Percentiles rank a stretch among this genome's conserved stretches.
Conservation (phyloP, 208 protist species). For the Trypanosoma caninum region DNA sequence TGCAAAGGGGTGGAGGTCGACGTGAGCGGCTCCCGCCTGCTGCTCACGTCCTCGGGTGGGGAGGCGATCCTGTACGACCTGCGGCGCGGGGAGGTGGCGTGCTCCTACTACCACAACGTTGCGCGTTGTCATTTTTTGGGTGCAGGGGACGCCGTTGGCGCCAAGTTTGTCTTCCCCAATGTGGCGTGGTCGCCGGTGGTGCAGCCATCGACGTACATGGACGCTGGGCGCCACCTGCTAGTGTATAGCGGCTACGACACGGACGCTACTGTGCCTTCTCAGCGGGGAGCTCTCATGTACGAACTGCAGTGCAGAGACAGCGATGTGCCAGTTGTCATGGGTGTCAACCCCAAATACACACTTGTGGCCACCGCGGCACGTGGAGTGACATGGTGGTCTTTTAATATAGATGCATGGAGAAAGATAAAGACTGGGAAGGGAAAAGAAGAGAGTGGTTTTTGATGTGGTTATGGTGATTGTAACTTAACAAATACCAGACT, state of each 20-base stretch:
- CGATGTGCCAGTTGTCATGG: constrained; percentile 56
- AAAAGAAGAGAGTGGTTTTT: not conserved
- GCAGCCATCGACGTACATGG: constrained; percentile 60
- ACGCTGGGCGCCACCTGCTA: constrained; percentile 62
- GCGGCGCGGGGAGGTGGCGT: constrained; percentile 11
- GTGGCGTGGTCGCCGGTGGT: constrained; percentile 36
- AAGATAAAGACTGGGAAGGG: no score
- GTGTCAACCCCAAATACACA: constrained; percentile 62
- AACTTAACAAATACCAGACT: no score
- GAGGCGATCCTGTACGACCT: constrained; percentile 58
- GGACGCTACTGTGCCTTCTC: not conserved
- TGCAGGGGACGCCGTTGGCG: constrained; percentile 50
- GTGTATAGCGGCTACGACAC: constrained; percentile 42
- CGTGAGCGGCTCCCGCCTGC: constrained; percentile 32
- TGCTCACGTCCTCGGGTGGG: constrained; percentile 64
- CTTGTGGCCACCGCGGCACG: constrained; percentile 66
- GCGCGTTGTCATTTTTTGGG: constrained; percentile 57
- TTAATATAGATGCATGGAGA: constrained; percentile 33
- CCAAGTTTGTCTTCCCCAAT: constrained; percentile 54
- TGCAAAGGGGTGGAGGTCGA: constrained; percentile 56
- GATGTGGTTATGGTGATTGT: constrained; percentile 6
- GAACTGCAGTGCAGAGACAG: constrained; percentile 77
- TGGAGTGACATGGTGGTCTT: constrained; percentile 78
- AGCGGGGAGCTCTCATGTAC: constrained; percentile 42
- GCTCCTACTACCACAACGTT: constrained; percentile 62